Evolutionary conservation across 2,329 filamentous ascomycete species (phyloP), one percentile per base, ranked within the genome.

Genomic region (Apiospora aurea): DNA sequence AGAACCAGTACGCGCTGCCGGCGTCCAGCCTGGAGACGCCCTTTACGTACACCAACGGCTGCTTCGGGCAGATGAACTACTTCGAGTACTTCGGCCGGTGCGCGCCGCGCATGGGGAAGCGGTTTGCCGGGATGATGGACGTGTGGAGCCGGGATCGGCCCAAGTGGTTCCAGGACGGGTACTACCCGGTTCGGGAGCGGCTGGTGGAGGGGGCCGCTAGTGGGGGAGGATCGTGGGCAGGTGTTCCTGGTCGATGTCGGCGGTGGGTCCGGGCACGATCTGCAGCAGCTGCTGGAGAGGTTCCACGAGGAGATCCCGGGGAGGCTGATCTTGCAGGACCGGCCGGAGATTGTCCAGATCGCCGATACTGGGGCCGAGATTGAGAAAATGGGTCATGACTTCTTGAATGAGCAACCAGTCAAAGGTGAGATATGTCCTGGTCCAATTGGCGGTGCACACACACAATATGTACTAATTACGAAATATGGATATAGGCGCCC

Each of bases 171-270:
- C 2, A 38, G 29, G 53, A 38, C 2, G 53, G 53, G 29, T 61
- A 61, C 61, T 77, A 76, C 38, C 76, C 76, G 4, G 70, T 77
- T 10, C 67, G 69, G 14, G 74, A 76, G 10, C 75, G 74, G 6
- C 74, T 78, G 10, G 46, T 68, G 1, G 70, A 78, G 0, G 75
- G 77, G 26, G 26, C 26, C 18, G 0, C 76, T 77, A 8, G 73
- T 74, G 0, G 44, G 74, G 68, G 10, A 69, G 26, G 13, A 16
- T 26, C 79, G 78, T 13, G 26, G 14, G 53, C 79, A 78, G 0
- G 77, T 80, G 5, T 76, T 85, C 11, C 71, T 84, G 18, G 82
- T 85, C 6, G 83, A 85, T 53, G 76, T 85, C 1, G 83, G 83
- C 1, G 83, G 83, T 0, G 83, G 82, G 61, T 75, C 79, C 53